phyloP scores from a whole-genome alignment of 495 filamentous ascomycete genomes.

The Penicillium diatomitis region DNA sequence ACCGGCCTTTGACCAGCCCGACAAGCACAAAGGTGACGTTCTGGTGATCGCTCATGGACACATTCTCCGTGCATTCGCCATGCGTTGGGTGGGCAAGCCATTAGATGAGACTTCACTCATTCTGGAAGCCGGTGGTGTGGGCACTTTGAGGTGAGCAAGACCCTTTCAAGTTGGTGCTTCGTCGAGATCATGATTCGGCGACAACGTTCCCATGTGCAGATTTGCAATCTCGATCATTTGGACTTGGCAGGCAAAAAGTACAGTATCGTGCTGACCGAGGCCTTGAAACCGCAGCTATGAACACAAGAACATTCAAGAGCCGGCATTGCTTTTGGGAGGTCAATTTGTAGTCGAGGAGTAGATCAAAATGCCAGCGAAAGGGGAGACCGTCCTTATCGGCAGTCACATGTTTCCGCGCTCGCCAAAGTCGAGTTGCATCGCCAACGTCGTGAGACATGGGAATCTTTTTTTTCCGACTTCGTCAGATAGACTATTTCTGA shows the following conservation, averaged over 20 bases:
- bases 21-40: slow-evolving; percentile 48
- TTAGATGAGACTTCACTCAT: slow-evolving; percentile 45
- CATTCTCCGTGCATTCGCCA: slow-evolving; percentile 80
- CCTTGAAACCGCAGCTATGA: slow-evolving; percentile 44
- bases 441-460: no score
- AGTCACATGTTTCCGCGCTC: no score
- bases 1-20: slow-evolving; percentile 29
- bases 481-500: no score
- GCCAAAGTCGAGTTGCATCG: no score
- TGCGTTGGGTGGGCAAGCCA: slow-evolving; percentile 71
- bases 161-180: no score
- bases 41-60: slow-evolving; percentile 76
- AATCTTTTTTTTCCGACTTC: no score
- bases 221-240: no score
- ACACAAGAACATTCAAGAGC: slow-evolving; percentile 57
- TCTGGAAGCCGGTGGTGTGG: slow-evolving; percentile 76
- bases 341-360: slow-evolving; percentile 37
- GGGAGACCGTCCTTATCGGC: not conserved
- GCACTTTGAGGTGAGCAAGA: slow-evolving; percentile 55
- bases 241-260: not conserved
- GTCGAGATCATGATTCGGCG: no score
- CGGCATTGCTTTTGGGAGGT: slow-evolving; percentile 55
- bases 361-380: not conserved
- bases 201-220: no score
- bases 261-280: slow-evolving; percentile 2